Conservation (phyloP, 2,329 filamentous ascomycete genomes). For the Cercospora berteroae region DNA sequence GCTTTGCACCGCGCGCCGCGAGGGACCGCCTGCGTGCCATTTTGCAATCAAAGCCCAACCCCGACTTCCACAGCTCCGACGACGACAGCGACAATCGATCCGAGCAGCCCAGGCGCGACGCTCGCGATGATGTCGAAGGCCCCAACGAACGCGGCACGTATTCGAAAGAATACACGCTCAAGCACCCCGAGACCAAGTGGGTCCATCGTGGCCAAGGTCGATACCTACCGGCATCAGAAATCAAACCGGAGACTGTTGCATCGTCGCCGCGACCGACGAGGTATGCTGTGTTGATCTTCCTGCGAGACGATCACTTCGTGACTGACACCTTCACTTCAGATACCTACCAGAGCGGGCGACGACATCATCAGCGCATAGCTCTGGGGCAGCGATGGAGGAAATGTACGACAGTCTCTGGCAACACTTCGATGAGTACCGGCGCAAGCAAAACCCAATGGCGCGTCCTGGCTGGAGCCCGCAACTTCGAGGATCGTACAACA, state of each 20-base stretch:
- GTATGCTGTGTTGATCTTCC: constrained; percentile 8
- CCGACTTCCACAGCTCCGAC: constrained; percentile 6
- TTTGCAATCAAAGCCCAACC: constrained; percentile 16
- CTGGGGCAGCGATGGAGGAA: constrained; percentile 11
- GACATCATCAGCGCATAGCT: constrained; percentile 13
- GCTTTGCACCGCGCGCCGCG: constrained; percentile 15
- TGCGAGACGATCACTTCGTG: background rate
- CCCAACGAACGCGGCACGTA: constrained; percentile 36
- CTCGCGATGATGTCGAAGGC: constrained; percentile 23
- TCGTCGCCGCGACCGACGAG: constrained; percentile 20
- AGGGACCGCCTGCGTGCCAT: constrained; percentile 18
- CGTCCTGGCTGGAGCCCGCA: constrained; percentile 23
- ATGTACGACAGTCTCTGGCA: constrained; percentile 19
- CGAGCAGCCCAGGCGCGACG: background rate
- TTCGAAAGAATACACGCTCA: constrained; percentile 32
- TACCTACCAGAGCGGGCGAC: constrained; percentile 15
- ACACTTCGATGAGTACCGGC: constrained; percentile 20
- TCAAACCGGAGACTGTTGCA: constrained; percentile 16
- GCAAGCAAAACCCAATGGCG: constrained; percentile 20
- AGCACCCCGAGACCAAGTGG: constrained; percentile 36
- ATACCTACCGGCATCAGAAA: constrained; percentile 31
- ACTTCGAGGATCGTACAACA: constrained; percentile 21
- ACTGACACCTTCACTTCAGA: constrained; percentile 14
- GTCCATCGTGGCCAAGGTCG: constrained; percentile 38
- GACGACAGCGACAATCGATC: constrained; percentile 1